phyloP scores from a whole-genome alignment of 306 rosid genomes.

The Astragalus glycyphyllos region DNA sequence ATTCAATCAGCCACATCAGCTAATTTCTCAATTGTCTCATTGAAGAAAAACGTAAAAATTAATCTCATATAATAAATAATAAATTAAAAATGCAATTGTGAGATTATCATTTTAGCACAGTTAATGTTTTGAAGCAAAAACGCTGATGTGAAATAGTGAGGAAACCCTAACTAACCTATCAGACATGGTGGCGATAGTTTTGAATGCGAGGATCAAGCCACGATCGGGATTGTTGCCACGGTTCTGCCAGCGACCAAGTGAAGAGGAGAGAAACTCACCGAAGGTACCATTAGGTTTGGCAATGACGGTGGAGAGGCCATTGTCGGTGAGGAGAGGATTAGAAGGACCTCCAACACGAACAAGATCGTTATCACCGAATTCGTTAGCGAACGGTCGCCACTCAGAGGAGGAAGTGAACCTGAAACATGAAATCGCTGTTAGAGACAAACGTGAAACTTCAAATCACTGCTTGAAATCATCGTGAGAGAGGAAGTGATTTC shows the following conservation, averaged over 20 bases:
- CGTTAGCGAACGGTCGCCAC: too few species aligned
- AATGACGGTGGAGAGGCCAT: too few species aligned
- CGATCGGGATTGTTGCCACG: slow-evolving; percentile 96
- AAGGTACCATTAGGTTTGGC: too few species aligned
- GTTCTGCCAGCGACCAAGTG: slow-evolving; percentile 97
- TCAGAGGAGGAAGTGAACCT: too few species aligned
- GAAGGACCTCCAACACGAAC: too few species aligned
- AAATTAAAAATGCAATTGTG: background rate
- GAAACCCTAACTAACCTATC: slow-evolving; percentile 68
- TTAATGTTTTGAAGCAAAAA: too few species aligned
- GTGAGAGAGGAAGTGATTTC: too few species aligned
- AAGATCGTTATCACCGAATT: too few species aligned
- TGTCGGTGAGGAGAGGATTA: too few species aligned
- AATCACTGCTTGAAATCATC: too few species aligned
- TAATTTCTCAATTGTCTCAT: slow-evolving; percentile 1
- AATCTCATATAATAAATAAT: slow-evolving; percentile 4
- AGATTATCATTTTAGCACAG: background rate
- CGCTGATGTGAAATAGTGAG: background rate
- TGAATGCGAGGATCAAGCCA: slow-evolving; percentile 79
- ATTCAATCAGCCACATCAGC: slow-evolving; percentile 53
- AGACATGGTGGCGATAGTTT: slow-evolving; percentile 94
- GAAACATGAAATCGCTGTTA: too few species aligned
- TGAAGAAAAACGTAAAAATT: background rate
- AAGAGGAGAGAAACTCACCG: slow-evolving; percentile 83
- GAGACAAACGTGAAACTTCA: too few species aligned